Evolutionary conservation across 2,329 filamentous ascomycete genomes (phyloP).

Genomic region (Tolypocladium cylindrosporum): DNA sequence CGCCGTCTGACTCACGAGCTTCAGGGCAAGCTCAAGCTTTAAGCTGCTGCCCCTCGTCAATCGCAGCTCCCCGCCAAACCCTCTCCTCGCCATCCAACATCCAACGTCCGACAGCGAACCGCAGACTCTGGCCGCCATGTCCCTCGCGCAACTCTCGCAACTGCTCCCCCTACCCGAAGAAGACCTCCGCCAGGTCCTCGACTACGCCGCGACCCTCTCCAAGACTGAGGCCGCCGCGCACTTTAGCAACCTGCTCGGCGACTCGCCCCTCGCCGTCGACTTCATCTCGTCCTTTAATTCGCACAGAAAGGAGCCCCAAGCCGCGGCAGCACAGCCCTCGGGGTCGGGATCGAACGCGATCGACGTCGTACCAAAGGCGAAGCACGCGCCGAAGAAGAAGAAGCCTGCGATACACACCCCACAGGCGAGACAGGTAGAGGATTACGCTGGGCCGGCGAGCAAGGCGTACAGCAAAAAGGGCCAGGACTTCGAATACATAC

Average conservation of each 20-base stretch:
- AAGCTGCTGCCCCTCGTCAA: neutral
- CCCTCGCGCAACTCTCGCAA: constrained; percentile 58
- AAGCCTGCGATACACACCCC: constrained; percentile 54
- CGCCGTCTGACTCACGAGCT: neutral
- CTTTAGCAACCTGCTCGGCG: constrained; percentile 79
- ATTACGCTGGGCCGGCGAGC: constrained; percentile 57
- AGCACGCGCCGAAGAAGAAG: constrained; percentile 42
- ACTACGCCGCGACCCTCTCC: constrained; percentile 69
- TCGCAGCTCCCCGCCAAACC: neutral
- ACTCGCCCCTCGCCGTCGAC: constrained; percentile 65
- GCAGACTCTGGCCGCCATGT: constrained; percentile 28
- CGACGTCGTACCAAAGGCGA: constrained; percentile 38
- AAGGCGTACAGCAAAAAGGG: constrained; percentile 66
- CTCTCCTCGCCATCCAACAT: neutral
- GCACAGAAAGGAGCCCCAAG: constrained; percentile 34
- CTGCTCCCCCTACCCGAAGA: constrained; percentile 79
- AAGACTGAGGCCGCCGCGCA: constrained; percentile 72
- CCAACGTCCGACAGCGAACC: neutral
- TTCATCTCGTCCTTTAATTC: constrained; percentile 78
- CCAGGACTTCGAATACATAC: constrained; percentile 63
- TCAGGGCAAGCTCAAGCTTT: neutral
- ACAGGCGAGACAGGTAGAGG: constrained; percentile 46
- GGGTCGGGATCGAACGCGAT: constrained; percentile 13
- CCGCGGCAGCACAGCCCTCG: constrained; percentile 1
- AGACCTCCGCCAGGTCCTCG: constrained; percentile 73